A percentile compares a stretch with the other conserved stretches of the same genome.
Conservation (phyloP, 305 asterid species). For the Rubia tinctorum region DNA sequence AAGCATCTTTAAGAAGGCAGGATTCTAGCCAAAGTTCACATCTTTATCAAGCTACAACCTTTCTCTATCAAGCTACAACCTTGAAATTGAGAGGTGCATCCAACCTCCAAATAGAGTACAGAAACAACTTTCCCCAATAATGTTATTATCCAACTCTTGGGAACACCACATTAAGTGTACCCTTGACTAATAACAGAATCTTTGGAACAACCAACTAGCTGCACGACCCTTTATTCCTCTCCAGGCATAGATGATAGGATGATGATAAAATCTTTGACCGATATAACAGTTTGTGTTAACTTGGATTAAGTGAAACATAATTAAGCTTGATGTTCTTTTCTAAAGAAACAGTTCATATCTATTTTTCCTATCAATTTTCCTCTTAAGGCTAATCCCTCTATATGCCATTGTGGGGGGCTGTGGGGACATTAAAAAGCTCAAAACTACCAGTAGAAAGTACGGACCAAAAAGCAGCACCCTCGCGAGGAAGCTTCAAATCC, state of each 20-base stretch:
- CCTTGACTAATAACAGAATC: neutral
- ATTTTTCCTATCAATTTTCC: neutral
- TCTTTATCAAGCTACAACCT: neutral
- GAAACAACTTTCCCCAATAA: neutral
- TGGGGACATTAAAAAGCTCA: conserved; percentile 10
- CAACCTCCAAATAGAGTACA: neutral
- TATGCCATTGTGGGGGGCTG: neutral
- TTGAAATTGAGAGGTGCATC: neutral
- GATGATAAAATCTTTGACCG: neutral
- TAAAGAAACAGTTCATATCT: neutral
- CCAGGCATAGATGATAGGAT: neutral
- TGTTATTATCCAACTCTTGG: neutral
- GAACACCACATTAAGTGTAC: neutral
- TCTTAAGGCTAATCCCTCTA: neutral
- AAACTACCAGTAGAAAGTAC: conserved; percentile 30
- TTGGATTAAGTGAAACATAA: neutral
- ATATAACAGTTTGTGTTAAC: too few relatives aligned
- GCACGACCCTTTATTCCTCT: neutral
- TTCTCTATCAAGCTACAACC: neutral
- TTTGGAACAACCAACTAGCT: neutral
- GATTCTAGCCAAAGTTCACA: neutral
- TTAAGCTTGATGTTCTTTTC: neutral
- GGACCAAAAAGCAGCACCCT: conserved; percentile 96
- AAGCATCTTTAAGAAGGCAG: conserved; percentile 22
- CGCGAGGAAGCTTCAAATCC: conserved; percentile 92